These are phyloP conservation scores for Pleurotus pulmonarius DNA, from an alignment of 768 basidiomycete genomes.

Conservation along the genomic window DNA sequence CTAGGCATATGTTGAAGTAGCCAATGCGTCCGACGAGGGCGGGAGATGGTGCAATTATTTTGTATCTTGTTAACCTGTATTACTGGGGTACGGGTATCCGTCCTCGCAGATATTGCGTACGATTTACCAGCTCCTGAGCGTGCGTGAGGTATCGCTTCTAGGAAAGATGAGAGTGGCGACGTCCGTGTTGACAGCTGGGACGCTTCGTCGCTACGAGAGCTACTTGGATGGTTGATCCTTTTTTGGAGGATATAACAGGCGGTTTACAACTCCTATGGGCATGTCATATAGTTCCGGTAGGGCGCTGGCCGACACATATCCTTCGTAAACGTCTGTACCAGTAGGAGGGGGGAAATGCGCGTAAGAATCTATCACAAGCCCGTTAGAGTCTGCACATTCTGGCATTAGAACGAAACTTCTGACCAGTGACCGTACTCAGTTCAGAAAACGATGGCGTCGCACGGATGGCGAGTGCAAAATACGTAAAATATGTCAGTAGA, in stretches of 20 bases:
- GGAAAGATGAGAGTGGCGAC: too few species aligned
- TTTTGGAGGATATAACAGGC: slow-evolving; percentile 48
- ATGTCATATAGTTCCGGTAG: slow-evolving; percentile 76
- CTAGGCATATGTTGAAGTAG: too few species aligned
- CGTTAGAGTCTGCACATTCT: background rate
- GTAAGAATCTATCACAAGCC: slow-evolving; percentile 46
- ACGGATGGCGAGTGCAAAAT: slow-evolving; percentile 71
- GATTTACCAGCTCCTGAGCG: too few species aligned
- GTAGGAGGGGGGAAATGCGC: slow-evolving; percentile 43
- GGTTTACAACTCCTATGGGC: slow-evolving; percentile 78
- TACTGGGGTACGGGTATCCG: too few species aligned
- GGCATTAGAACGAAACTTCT: background rate
- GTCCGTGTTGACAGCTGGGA: too few species aligned
- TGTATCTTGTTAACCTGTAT: too few species aligned
- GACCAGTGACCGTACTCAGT: slow-evolving; percentile 66
- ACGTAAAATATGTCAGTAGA: slow-evolving; percentile 73
- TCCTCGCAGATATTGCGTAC: too few species aligned
- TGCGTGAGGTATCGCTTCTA: too few species aligned
- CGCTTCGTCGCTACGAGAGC: too few species aligned
- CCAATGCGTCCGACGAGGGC: too few species aligned
- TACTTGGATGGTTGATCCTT: background rate
- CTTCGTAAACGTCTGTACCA: slow-evolving; percentile 45
- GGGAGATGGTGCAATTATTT: too few species aligned
- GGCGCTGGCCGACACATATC: slow-evolving; percentile 39
- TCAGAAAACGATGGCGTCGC: slow-evolving; percentile 70